Percentiles rank a stretch among this genome's conserved stretches.
Evolutionary conservation across 1,139 yeast genomes (phyloP).

Genomic region (Kluyveromyces marxianus): DNA sequence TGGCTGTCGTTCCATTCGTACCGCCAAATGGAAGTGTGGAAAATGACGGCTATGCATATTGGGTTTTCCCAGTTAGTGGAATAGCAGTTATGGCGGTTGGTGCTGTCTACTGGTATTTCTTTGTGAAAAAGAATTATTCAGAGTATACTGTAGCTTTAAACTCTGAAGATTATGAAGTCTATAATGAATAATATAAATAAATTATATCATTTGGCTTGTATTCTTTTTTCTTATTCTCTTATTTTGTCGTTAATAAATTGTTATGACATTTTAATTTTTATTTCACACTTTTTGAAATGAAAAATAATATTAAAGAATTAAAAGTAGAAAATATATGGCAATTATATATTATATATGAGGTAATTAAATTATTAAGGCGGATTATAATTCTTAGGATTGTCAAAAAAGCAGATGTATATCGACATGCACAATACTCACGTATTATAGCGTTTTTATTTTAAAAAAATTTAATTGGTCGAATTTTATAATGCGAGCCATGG

Average conservation of each 20-base stretch:
- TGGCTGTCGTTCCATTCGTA: slow-evolving; percentile 65
- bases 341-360: no score
- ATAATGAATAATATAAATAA: no score
- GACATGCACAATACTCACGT: no score
- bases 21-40: slow-evolving; percentile 56
- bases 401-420: slow-evolving; percentile 3
- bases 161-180: neutral
- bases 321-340: no score
- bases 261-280: no score
- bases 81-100: slow-evolving; percentile 65
- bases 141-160: neutral
- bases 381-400: neutral
- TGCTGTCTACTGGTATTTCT: slow-evolving; percentile 47
- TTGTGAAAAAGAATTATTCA: slow-evolving; percentile 2
- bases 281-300: neutral
- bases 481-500: slow-evolving; percentile 46
- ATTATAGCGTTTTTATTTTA: no score
- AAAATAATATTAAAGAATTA: no score
- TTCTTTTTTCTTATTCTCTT: no score
- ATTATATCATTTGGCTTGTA: no score
- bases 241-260: no score
- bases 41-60: slow-evolving; percentile 54
- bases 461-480: neutral
- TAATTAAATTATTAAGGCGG: no score
- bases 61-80: slow-evolving; percentile 66